Evolutionary conservation across 345 rosid genomes (phyloP).

Genomic region (Garcia nutans): DNA sequence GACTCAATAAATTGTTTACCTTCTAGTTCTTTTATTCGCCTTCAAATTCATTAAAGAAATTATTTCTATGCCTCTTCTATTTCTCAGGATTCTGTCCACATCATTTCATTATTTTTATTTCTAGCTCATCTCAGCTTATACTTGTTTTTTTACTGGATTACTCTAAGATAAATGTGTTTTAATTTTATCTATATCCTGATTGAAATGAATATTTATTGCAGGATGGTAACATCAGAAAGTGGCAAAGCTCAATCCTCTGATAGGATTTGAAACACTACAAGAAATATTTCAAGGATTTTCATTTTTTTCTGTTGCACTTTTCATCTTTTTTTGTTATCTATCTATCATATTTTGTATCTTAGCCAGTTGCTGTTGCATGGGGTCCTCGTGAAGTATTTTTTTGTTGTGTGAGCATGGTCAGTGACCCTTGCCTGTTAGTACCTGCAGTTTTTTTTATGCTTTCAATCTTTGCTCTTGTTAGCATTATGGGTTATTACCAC

Average conservation of each 20-base stretch:
- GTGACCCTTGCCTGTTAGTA: background rate
- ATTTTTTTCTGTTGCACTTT: background rate
- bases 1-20: background rate
- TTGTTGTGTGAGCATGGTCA: background rate
- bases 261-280: conserved; percentile 79
- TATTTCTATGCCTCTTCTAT: background rate
- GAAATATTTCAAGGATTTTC: conserved; percentile 73
- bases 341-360: background rate
- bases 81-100: background rate
- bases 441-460: background rate
- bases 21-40: background rate
- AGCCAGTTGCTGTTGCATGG: background rate
- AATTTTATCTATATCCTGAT: background rate
- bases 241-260: conserved; percentile 85
- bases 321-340: background rate
- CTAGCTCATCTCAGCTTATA: background rate
- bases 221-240: conserved; percentile 93
- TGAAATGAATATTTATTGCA: conserved; percentile 32
- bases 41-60: background rate
- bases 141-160: background rate
- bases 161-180: conserved; percentile 4
- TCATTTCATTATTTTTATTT: background rate
- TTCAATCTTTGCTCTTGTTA: background rate
- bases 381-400: background rate
- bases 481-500: background rate